A percentile compares a stretch with the other conserved stretches of the same genome.
phyloP scores from a whole-genome alignment of 2,329 filamentous ascomycete species.

The Fusarium annulatum region DNA sequence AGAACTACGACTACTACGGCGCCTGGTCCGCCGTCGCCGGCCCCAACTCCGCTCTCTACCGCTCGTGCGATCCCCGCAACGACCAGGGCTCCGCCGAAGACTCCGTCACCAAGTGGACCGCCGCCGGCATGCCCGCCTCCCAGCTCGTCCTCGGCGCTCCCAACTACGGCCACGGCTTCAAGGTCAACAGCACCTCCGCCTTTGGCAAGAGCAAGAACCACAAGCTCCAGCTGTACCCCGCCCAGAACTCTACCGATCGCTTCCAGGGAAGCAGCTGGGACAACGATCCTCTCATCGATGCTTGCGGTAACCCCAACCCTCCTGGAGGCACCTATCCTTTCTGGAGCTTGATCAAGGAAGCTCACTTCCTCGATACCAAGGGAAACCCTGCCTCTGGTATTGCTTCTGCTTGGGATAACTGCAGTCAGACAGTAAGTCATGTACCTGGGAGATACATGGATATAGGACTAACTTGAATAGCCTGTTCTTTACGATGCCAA shows the following conservation, averaged over 20 bases:
- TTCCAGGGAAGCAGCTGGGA: conserved; percentile 42
- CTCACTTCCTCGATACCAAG: conserved; percentile 18
- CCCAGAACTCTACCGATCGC: conserved; percentile 31
- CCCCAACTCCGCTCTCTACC: conserved; percentile 24
- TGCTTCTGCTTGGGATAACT: conserved; percentile 24
- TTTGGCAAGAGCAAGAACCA: neutral
- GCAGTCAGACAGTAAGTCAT: conserved; percentile 35
- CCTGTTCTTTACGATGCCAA: conserved; percentile 24
- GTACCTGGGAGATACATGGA: accelerated
- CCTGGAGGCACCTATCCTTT: conserved; percentile 34
- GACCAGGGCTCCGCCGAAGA: conserved; percentile 27
- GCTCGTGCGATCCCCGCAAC: conserved; percentile 31
- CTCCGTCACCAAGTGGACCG: conserved; percentile 20
- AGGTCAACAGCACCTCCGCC: conserved; percentile 24
- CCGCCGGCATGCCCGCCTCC: conserved; percentile 25
- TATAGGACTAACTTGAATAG: neutral
- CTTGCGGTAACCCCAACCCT: conserved; percentile 28
- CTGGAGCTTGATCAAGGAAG: conserved; percentile 40
- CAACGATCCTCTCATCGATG: conserved; percentile 21
- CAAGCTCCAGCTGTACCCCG: conserved; percentile 27
- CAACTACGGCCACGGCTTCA: conserved; percentile 35
- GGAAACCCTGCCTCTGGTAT: conserved; percentile 32
- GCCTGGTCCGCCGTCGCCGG: conserved; percentile 32
- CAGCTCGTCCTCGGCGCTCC: conserved; percentile 35
- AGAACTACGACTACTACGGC: conserved; percentile 39